These are phyloP conservation scores for Phytopythium helicoides DNA, from an alignment of 352 stramenopile species.

Conservation along the genomic window DNA sequence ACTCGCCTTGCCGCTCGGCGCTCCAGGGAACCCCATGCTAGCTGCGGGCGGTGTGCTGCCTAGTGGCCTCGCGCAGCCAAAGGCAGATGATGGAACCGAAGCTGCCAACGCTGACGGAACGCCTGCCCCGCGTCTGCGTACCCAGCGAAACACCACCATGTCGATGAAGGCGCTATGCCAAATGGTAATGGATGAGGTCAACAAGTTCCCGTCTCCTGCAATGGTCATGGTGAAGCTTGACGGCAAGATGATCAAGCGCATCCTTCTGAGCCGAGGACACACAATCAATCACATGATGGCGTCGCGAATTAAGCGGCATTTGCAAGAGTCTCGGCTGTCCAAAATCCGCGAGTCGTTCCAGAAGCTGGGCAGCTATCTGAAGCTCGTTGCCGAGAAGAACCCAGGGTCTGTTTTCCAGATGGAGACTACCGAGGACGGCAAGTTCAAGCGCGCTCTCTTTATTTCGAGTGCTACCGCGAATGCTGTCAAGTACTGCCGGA, in stretches of 20 bases:
- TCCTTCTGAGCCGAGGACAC: slow-evolving; percentile 65
- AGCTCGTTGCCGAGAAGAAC: slow-evolving; percentile 68
- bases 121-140: slow-evolving; percentile 9
- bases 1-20: not conserved
- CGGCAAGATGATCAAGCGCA: slow-evolving; percentile 68
- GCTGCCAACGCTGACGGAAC: not conserved
- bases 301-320: slow-evolving; percentile 72
- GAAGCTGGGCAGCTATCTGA: slow-evolving; percentile 58
- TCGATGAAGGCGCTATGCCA: slow-evolving; percentile 75
- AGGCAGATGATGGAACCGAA: not conserved
- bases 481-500: slow-evolving; percentile 53
- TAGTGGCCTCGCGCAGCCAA: not conserved
- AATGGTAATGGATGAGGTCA: slow-evolving; percentile 70
- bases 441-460: slow-evolving; percentile 65
- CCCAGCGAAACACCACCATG: slow-evolving; percentile 76
- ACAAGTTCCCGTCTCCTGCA: slow-evolving; percentile 51
- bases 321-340: slow-evolving; percentile 55
- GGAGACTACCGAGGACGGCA: slow-evolving; percentile 43
- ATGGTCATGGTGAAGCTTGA: slow-evolving; percentile 71
- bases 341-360: slow-evolving; percentile 69
- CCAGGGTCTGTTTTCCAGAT: slow-evolving; percentile 49
- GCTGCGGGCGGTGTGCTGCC: not conserved
- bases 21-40: not conserved
- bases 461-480: slow-evolving; percentile 52
- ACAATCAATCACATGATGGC: slow-evolving; percentile 85